These are phyloP conservation scores for Trichoderma pleuroti DNA, from an alignment of 2,329 filamentous ascomycete genomes.

Conservation along the genomic window DNA sequence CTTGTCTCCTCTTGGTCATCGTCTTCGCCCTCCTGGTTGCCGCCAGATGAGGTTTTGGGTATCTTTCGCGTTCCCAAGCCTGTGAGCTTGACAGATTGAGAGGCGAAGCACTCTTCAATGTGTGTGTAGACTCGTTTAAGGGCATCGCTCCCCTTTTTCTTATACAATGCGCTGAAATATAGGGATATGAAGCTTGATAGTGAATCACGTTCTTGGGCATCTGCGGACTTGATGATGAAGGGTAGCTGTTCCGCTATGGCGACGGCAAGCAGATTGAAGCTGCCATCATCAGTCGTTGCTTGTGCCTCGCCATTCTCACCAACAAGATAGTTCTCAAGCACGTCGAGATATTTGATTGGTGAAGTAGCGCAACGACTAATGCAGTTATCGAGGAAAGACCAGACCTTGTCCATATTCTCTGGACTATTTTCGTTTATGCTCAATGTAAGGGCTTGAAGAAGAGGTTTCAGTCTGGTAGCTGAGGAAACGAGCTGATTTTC, in stretches of 20 bases:
- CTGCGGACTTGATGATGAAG: conserved; percentile 56
- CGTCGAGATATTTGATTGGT: conserved; percentile 79
- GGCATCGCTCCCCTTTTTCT: conserved; percentile 41
- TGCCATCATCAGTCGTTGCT: conserved; percentile 15
- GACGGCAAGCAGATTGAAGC: conserved; percentile 61
- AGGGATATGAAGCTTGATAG: conserved; percentile 57
- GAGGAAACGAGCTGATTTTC: conserved; percentile 65
- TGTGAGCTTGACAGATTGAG: conserved; percentile 24
- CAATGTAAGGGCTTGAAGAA: conserved; percentile 38
- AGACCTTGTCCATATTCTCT: conserved; percentile 44
- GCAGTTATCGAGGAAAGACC: conserved; percentile 79
- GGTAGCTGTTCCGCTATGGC: conserved; percentile 74
- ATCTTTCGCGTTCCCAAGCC: conserved; percentile 21
- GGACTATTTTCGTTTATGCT: conserved; percentile 22
- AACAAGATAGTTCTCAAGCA: conserved; percentile 49
- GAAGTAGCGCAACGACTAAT: conserved; percentile 68
- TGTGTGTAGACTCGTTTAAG: conserved; percentile 31
- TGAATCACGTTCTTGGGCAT: conserved; percentile 40
- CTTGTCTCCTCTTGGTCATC: neutral
- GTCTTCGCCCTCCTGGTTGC: conserved; percentile 21
- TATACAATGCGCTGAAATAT: conserved; percentile 53
- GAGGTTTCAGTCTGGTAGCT: conserved; percentile 45
- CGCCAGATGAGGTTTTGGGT: conserved; percentile 18
- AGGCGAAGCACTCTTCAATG: conserved; percentile 32
- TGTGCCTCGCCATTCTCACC: conserved; percentile 30